A percentile compares a stretch with the other conserved stretches of the same genome.
These are phyloP conservation scores for Cryoendolithus antarcticus DNA, from an alignment of 2,329 filamentous ascomycete genomes.

Conservation along the genomic window DNA sequence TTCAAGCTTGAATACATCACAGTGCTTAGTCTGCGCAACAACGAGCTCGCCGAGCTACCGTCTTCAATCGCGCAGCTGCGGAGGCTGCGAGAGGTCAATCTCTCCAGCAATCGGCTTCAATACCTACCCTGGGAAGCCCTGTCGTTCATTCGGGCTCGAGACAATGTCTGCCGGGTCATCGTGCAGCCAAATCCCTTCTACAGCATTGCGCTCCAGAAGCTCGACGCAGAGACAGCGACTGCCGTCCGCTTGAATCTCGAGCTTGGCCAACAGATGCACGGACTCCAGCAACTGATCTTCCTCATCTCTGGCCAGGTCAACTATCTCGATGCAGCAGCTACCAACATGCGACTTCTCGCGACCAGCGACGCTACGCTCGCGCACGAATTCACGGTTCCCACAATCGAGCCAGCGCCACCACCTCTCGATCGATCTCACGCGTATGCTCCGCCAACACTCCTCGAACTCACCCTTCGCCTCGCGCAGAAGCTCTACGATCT, in stretches of 20 bases:
- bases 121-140: slow-evolving; percentile 53
- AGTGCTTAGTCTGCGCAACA: slow-evolving; percentile 54
- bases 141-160: slow-evolving; percentile 35
- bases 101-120: slow-evolving; percentile 51
- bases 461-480: slow-evolving; percentile 22
- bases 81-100: slow-evolving; percentile 50
- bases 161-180: slow-evolving; percentile 39
- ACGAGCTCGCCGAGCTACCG: slow-evolving; percentile 49
- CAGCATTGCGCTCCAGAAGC: slow-evolving; percentile 21
- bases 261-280: background rate
- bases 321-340: too few relatives aligned
- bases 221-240: background rate
- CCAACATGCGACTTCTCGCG: too few relatives aligned
- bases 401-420: too few relatives aligned
- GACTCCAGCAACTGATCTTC: too few relatives aligned
- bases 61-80: slow-evolving; percentile 44
- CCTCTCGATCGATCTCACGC: background rate
- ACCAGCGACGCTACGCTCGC: too few relatives aligned
- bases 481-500: slow-evolving; percentile 15
- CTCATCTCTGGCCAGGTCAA: slow-evolving; percentile 15
- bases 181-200: slow-evolving; percentile 54
- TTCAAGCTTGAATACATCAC: slow-evolving; percentile 51
- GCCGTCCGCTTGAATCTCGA: background rate
- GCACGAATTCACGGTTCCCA: too few relatives aligned
- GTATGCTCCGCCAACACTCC: slow-evolving; percentile 21